A percentile compares a stretch with the other conserved stretches of the same genome.
phyloP scores from a whole-genome alignment of 208 protist species.

The Leishmania amazonensis region DNA sequence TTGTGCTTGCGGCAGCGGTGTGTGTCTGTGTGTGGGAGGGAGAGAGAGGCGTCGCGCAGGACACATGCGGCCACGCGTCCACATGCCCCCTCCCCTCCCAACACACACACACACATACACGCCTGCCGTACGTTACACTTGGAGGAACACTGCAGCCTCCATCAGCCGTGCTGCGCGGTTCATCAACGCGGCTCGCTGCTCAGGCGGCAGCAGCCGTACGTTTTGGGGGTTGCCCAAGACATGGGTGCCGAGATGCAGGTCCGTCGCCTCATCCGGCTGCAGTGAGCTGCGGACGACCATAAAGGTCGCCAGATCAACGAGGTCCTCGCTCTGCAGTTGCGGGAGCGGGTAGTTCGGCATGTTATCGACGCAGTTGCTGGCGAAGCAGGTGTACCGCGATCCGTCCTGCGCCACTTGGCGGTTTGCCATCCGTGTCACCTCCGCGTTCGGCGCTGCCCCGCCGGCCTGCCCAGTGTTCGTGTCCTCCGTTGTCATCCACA shows the following conservation, averaged over 20 bases:
- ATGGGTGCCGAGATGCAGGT: conserved; percentile 30
- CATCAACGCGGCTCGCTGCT: conserved; percentile 12
- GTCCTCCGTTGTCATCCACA: conserved; percentile 1
- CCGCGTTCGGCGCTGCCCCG: not conserved
- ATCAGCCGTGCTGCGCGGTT: conserved; percentile 39
- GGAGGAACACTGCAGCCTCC: conserved; percentile 46
- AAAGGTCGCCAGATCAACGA: conserved; percentile 40
- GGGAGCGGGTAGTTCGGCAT: conserved; percentile 47
- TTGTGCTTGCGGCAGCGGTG: not conserved
- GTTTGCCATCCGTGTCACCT: conserved; percentile 5
- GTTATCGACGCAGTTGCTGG: conserved; percentile 44
- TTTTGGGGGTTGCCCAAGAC: conserved; percentile 29
- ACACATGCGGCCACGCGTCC: not conserved
- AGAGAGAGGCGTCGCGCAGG: not conserved
- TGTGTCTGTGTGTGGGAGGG: not conserved
- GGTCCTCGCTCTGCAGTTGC: conserved; percentile 26
- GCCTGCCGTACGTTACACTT: conserved; percentile 25
- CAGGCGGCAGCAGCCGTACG: conserved; percentile 12
- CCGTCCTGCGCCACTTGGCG: conserved; percentile 18
- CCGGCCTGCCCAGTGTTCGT: not conserved
- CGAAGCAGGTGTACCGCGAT: conserved; percentile 38
- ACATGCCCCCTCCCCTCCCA: not conserved
- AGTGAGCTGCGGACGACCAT: conserved; percentile 46
- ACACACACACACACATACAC: not conserved
- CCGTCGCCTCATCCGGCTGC: conserved; percentile 33